A percentile compares a stretch with the other conserved stretches of the same genome.
Evolutionary conservation across 1,284 basidiomycete genomes (phyloP).

Genomic region (Rhizoctonia solani): DNA sequence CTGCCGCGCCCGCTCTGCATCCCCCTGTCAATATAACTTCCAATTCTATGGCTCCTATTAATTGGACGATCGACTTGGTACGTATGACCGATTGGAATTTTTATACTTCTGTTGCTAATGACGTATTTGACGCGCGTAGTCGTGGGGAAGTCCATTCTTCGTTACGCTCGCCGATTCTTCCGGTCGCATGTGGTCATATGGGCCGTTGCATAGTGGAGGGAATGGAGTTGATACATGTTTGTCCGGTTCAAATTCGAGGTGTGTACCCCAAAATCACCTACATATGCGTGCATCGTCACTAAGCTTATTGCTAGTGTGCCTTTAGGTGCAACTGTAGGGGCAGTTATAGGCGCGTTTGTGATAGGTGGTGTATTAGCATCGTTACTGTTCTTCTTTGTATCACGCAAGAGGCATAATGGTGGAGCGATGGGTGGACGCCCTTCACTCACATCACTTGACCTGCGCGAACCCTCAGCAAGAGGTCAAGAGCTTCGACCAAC

Average conservation of each 20-base stretch:
- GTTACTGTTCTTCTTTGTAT: slow-evolving; percentile 35
- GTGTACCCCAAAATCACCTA: slow-evolving; percentile 39
- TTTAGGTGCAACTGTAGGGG: slow-evolving; percentile 47
- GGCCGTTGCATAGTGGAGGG: slow-evolving; percentile 57
- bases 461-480: neutral
- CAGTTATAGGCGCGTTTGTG: slow-evolving; percentile 52
- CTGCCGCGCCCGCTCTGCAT: slow-evolving; percentile 62
- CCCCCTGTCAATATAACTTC: slow-evolving; percentile 62
- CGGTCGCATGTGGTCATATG: slow-evolving; percentile 58
- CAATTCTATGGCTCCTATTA: slow-evolving; percentile 49
- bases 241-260: slow-evolving; percentile 35
- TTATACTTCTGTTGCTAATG: neutral
- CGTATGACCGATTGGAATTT: slow-evolving; percentile 25
- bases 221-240: slow-evolving; percentile 50
- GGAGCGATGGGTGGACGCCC: too few relatives aligned
- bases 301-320: slow-evolving; percentile 33
- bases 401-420: neutral
- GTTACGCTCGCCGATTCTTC: slow-evolving; percentile 57
- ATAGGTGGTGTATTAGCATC: slow-evolving; percentile 47
- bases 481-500: slow-evolving; percentile 14
- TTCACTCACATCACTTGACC: slow-evolving; percentile 9
- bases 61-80: slow-evolving; percentile 60
- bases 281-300: slow-evolving; percentile 4
- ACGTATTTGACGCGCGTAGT: slow-evolving; percentile 43
- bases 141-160: slow-evolving; percentile 61